Percentiles rank a stretch among this genome's conserved stretches.
phyloP scores from a whole-genome alignment of 805 yeast genomes.

The Candida gorgasii region DNA sequence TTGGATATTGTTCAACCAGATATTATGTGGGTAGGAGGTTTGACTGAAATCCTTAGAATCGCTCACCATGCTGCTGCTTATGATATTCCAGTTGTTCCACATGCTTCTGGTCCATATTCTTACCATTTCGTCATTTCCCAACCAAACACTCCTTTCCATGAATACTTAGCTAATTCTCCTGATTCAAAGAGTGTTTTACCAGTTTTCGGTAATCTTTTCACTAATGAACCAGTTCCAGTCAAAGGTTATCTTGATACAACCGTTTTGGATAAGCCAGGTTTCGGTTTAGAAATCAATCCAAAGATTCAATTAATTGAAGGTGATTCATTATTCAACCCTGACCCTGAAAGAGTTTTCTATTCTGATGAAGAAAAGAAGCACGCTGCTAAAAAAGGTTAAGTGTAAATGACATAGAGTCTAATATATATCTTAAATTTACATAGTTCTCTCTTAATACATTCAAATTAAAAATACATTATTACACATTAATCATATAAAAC shows the following conservation, averaged over 20 bases:
- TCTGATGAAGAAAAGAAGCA: slow-evolving; percentile 14
- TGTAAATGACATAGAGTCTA: not conserved
- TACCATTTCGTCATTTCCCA: slow-evolving; percentile 52
- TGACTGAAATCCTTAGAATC: slow-evolving; percentile 48
- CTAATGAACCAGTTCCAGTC: slow-evolving; percentile 49
- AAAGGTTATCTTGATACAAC: slow-evolving; percentile 43
- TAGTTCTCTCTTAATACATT: too few relatives aligned
- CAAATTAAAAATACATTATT: not conserved
- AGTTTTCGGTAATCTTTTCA: slow-evolving; percentile 48
- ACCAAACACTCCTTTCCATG: slow-evolving; percentile 53
- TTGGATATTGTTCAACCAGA: slow-evolving; percentile 52
- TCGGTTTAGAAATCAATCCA: slow-evolving; percentile 50
- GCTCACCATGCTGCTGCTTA: slow-evolving; percentile 54
- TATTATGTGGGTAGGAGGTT: slow-evolving; percentile 56
- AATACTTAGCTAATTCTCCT: slow-evolving; percentile 51
- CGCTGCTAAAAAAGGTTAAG: slow-evolving; percentile 1
- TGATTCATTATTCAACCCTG: slow-evolving; percentile 37
- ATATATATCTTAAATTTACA: too few relatives aligned
- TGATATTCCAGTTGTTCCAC: slow-evolving; percentile 55
- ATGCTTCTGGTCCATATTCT: slow-evolving; percentile 55
- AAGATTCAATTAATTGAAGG: slow-evolving; percentile 41
- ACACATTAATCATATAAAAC: not conserved
- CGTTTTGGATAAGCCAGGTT: slow-evolving; percentile 49
- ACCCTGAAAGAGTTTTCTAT: slow-evolving; percentile 39
- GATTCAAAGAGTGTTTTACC: slow-evolving; percentile 46